phyloP scores from a whole-genome alignment of 2,329 filamentous ascomycete species.

The Colletotrichum graminicola region DNA sequence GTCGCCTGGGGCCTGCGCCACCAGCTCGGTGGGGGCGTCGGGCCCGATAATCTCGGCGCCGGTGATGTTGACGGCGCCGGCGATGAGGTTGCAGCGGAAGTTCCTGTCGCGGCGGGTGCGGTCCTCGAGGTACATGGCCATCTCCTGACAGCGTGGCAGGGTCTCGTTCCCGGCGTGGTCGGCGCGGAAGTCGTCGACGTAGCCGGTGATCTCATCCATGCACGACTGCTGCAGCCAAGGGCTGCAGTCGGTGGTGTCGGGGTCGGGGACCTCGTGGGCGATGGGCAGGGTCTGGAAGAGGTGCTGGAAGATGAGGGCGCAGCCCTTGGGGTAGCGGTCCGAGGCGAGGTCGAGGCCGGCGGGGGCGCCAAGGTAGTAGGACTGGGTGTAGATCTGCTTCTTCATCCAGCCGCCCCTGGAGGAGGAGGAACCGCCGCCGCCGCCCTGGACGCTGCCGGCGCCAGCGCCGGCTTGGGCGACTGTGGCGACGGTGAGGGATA shows the following conservation, averaged over 20 bases:
- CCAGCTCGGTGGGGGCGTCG: slow-evolving; percentile 25
- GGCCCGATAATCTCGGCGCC: slow-evolving; percentile 36
- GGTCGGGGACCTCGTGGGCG: slow-evolving; percentile 34
- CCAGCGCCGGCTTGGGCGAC: neutral
- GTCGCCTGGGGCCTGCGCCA: neutral
- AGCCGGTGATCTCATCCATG: slow-evolving; percentile 42
- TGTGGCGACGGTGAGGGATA: slow-evolving; percentile 36
- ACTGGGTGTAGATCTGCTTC: slow-evolving; percentile 40
- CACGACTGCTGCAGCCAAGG: slow-evolving; percentile 41
- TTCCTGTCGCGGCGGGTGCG: slow-evolving; percentile 35
- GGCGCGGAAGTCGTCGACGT: slow-evolving; percentile 40
- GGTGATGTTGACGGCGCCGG: slow-evolving; percentile 38
- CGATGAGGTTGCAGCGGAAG: slow-evolving; percentile 41
- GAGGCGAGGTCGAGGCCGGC: slow-evolving; percentile 26
- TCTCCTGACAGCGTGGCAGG: slow-evolving; percentile 33
- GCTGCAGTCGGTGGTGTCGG: slow-evolving; percentile 38
- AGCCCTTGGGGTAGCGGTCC: slow-evolving; percentile 34
- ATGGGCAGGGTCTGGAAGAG: slow-evolving; percentile 39
- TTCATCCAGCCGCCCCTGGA: slow-evolving; percentile 28
- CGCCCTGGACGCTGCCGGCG: neutral
- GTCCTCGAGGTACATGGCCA: slow-evolving; percentile 39
- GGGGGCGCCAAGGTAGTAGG: slow-evolving; percentile 40
- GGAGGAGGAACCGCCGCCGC: neutral
- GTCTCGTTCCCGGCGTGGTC: slow-evolving; percentile 22
- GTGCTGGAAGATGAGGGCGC: slow-evolving; percentile 40